A percentile compares a stretch with the other conserved stretches of the same genome.
phyloP scores from a whole-genome alignment of 2,329 filamentous ascomycete species.

The Domatiomyces globalis region DNA sequence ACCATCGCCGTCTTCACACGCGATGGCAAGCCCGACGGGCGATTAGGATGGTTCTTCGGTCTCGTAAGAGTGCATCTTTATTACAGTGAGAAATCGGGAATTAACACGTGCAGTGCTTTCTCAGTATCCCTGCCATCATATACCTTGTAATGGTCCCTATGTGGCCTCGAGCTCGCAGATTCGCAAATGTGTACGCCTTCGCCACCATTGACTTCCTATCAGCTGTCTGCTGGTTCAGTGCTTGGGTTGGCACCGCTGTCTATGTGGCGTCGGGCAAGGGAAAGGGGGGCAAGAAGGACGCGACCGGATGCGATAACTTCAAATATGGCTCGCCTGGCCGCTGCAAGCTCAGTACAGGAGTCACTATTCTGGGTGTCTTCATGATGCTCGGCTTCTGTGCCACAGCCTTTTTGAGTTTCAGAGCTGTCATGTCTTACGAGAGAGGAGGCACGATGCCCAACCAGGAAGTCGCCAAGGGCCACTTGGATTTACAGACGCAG shows the following conservation, averaged over 20 bases:
- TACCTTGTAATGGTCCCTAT: slow-evolving; percentile 48
- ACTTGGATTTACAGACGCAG: slow-evolving; percentile 36
- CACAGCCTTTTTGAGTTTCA: slow-evolving; percentile 40
- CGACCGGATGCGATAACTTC: slow-evolving; percentile 39
- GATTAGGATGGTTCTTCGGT: slow-evolving; percentile 43
- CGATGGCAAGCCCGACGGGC: slow-evolving; percentile 38
- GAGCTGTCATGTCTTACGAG: slow-evolving; percentile 42
- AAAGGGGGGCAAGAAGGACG: slow-evolving; percentile 31
- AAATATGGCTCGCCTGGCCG: slow-evolving; percentile 40
- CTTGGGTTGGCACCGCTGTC: slow-evolving; percentile 41
- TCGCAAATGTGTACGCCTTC: slow-evolving; percentile 48
- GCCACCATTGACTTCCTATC: slow-evolving; percentile 41
- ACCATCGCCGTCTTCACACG: slow-evolving; percentile 46
- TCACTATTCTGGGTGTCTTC: slow-evolving; percentile 42
- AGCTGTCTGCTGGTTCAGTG: slow-evolving; percentile 44
- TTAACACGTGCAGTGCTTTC: slow-evolving; percentile 37
- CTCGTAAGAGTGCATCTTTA: slow-evolving; percentile 4
- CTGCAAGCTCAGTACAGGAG: slow-evolving; percentile 43
- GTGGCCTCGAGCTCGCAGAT: slow-evolving; percentile 43
- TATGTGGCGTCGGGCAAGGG: slow-evolving; percentile 43
- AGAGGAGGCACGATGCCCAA: slow-evolving; percentile 42
- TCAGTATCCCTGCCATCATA: slow-evolving; percentile 43
- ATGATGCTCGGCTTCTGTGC: slow-evolving; percentile 44
- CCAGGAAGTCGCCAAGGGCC: slow-evolving; percentile 25
- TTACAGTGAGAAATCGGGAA: background rate